A percentile compares a stretch with the other conserved stretches of the same genome.
These are phyloP conservation scores for Debaryomyces subglobosus DNA, from an alignment of 1,139 yeast species.

Conservation along the genomic window DNA sequence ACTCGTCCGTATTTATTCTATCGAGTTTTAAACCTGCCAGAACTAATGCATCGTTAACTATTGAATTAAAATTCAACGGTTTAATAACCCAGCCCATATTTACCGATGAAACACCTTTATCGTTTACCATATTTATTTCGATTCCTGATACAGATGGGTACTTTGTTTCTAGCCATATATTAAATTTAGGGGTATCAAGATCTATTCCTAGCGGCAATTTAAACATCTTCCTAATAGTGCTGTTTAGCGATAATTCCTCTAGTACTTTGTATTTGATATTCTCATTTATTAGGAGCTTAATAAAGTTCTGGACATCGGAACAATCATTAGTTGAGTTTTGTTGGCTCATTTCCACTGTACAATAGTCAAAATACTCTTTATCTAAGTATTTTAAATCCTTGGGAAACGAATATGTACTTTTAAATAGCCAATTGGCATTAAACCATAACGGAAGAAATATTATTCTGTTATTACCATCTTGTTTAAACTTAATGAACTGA, in stretches of 20 bases:
- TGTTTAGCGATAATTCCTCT: constrained; percentile 29
- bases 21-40: constrained; percentile 31
- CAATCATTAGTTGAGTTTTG: constrained; percentile 1
- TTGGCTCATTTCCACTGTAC: constrained; percentile 12
- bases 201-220: constrained; percentile 33
- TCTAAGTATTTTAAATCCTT: constrained; percentile 31
- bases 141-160: constrained; percentile 37
- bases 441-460: constrained; percentile 39
- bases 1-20: constrained; percentile 25
- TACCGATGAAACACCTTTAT: constrained; percentile 7
- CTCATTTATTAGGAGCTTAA: constrained; percentile 19
- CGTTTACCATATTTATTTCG: constrained; percentile 21
- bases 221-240: constrained; percentile 25
- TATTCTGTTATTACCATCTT: constrained; percentile 11
- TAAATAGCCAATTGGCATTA: constrained; percentile 28
- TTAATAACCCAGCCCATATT: constrained; percentile 30
- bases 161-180: constrained; percentile 36
- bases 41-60: constrained; percentile 23
- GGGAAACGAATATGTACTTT: constrained; percentile 27
- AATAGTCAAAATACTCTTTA: constrained; percentile 20
- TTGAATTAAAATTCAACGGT: constrained; percentile 26
- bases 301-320: constrained; percentile 18
- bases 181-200: constrained; percentile 16
- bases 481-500: constrained; percentile 23
- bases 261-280: constrained; percentile 33